Percentiles rank a stretch among this genome's conserved stretches.
Conservation (phyloP, 2,329 filamentous ascomycete species). For the Bretziella fagacearum region DNA sequence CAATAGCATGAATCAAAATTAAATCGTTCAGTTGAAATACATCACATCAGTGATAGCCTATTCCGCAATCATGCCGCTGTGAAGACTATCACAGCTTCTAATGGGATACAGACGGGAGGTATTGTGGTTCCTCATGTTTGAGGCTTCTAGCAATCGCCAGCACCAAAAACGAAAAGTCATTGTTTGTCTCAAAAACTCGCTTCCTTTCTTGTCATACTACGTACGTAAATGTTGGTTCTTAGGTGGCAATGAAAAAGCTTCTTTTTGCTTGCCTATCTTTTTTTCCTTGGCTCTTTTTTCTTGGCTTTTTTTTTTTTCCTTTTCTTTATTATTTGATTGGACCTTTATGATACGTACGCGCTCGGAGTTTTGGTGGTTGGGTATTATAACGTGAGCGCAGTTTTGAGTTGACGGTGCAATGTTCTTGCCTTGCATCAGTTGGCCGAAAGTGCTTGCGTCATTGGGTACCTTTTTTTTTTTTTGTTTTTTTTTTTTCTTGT, state of each 20-base stretch:
- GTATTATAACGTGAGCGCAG: not conserved
- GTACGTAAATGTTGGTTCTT: no score
- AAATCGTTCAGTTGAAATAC: no score
- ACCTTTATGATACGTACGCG: not conserved
- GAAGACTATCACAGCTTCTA: no score
- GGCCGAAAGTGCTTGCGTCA: not conserved
- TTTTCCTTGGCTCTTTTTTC: not conserved
- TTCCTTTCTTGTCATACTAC: no score
- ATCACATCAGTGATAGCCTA: no score
- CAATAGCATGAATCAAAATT: not conserved
- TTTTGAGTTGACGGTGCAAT: not conserved
- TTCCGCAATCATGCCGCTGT: no score
- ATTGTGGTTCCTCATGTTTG: no score
- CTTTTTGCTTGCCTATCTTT: not conserved
- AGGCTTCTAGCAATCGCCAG: no score
- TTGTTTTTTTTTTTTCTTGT: not conserved
- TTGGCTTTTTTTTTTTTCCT: slow-evolving; percentile 2
- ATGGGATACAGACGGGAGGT: no score
- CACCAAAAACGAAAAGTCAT: no score
- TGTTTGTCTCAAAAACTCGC: no score
- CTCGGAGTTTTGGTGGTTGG: not conserved
- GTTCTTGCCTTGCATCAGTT: not conserved
- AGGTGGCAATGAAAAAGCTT: no score
- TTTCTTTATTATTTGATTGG: not conserved
- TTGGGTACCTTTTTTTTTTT: not conserved